These are phyloP conservation scores for Diphasiastrum complanatum DNA, from an alignment of 83 land plant species.

Conservation along the genomic window DNA sequence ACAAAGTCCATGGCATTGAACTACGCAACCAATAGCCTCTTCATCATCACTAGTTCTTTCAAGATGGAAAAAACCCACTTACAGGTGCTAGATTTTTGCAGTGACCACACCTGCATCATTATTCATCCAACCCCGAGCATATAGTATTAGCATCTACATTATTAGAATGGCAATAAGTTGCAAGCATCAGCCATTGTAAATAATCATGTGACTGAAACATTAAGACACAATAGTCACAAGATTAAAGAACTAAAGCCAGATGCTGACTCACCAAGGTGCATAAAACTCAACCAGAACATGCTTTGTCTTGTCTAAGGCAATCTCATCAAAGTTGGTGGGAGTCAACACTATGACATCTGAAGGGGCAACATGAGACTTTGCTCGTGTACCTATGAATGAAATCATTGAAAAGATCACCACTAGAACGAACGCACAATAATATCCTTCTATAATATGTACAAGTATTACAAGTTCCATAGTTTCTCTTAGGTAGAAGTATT, in stretches of 20 bases:
- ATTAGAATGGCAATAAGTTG: background rate
- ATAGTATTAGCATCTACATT: background rate
- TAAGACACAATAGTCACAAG: background rate
- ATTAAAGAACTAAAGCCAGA: background rate
- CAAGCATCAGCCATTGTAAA: background rate
- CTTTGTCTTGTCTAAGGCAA: slow-evolving; percentile 68
- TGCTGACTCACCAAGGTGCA: slow-evolving; percentile 76
- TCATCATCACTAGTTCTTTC: background rate
- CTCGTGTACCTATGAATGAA: slow-evolving; percentile 60
- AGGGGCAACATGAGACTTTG: slow-evolving; percentile 50
- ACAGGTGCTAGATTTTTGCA: slow-evolving; percentile 95
- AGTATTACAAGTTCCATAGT: background rate
- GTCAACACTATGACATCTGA: slow-evolving; percentile 76
- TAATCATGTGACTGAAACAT: background rate
- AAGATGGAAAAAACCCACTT: slow-evolving; percentile 19
- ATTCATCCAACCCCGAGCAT: background rate
- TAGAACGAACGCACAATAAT: background rate
- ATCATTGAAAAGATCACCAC: too few relatives aligned
- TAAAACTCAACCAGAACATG: slow-evolving; percentile 96
- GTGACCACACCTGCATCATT: slow-evolving; percentile 82
- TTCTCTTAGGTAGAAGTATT: background rate
- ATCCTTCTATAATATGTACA: background rate
- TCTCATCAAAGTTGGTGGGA: slow-evolving; percentile 61
- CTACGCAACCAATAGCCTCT: background rate
- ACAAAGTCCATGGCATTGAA: background rate